A percentile compares a stretch with the other conserved stretches of the same genome.
phyloP scores from a whole-genome alignment of 306 rosid genomes.

The Cicer bijugum region DNA sequence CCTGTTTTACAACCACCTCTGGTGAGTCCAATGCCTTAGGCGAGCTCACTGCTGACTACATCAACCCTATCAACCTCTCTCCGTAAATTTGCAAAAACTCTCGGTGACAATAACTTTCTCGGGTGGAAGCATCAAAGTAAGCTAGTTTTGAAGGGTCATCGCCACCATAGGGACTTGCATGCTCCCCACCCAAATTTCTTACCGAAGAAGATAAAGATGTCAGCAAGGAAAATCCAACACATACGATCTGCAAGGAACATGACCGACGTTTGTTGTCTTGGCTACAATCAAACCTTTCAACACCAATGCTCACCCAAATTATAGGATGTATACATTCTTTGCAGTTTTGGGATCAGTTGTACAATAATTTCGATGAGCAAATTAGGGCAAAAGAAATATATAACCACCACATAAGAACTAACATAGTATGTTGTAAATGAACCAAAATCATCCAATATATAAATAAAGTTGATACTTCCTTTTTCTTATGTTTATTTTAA shows the following conservation, averaged over 20 bases:
- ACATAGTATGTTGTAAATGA: constrained; percentile 4
- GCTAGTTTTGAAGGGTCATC: not conserved
- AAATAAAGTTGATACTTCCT: not conserved
- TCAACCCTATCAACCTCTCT: constrained; percentile 1
- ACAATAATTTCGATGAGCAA: not conserved
- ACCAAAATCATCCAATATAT: constrained; percentile 10
- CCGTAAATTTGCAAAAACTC: not conserved
- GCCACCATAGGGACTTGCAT: not conserved
- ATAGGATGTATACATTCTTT: not conserved
- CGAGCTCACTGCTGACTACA: not conserved
- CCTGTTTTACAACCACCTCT: not conserved
- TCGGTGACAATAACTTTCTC: not conserved
- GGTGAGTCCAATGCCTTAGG: not conserved
- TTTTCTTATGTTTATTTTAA: constrained; percentile 9
- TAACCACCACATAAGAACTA: not conserved
- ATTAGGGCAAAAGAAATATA: not conserved
- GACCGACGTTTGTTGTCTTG: not conserved
- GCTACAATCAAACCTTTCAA: not conserved
- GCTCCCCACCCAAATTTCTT: not conserved
- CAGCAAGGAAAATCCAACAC: not conserved
- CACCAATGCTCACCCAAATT: not conserved
- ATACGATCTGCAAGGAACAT: not conserved
- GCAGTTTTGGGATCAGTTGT: not conserved
- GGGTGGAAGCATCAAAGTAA: not conserved
- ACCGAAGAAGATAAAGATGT: not conserved